phyloP scores from a whole-genome alignment of 495 filamentous ascomycete species.

The Xylaria curta region DNA sequence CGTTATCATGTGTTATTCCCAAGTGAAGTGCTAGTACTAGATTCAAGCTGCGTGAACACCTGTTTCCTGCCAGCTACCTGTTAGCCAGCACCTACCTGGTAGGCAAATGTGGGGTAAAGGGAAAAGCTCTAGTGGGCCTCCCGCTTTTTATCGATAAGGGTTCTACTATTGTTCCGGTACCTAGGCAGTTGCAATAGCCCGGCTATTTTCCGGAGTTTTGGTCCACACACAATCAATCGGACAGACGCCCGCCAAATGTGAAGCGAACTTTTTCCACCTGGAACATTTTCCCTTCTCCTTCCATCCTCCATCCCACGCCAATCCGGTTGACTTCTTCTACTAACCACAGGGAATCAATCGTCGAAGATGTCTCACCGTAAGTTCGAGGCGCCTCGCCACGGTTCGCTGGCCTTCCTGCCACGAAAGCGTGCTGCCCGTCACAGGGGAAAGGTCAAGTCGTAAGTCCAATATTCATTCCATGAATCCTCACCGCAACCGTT shows the following conservation, averaged over 20 bases:
- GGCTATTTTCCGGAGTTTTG: conserved; percentile 40
- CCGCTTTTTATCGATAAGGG: conserved; percentile 23
- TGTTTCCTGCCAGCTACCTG: not conserved
- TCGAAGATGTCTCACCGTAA: conserved; percentile 72
- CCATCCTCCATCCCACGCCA: conserved; percentile 34
- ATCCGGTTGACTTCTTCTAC: conserved; percentile 41
- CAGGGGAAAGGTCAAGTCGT: conserved; percentile 98
- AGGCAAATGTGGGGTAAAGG: not conserved
- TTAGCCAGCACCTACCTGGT: not conserved
- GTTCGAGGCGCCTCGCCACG: conserved; percentile 94
- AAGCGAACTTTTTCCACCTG: conserved; percentile 33
- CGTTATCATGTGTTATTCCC: not conserved
- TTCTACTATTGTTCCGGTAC: not conserved
- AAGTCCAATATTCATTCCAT: conserved; percentile 50
- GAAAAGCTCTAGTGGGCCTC: not conserved
- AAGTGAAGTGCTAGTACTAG: not conserved
- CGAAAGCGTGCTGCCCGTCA: conserved; percentile 97
- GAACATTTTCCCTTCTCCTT: conserved; percentile 36
- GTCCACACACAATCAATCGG: conserved; percentile 33
- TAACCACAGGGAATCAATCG: conserved; percentile 44
- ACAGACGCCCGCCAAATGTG: conserved; percentile 31
- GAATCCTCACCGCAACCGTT: not conserved
- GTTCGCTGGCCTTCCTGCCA: conserved; percentile 95
- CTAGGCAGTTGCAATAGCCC: conserved; percentile 4
- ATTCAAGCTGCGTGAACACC: not conserved